Evolutionary conservation across 2,329 filamentous ascomycete genomes (phyloP), one percentile per base, ranked within the genome.

Genomic region (Xylaria sp.): DNA sequence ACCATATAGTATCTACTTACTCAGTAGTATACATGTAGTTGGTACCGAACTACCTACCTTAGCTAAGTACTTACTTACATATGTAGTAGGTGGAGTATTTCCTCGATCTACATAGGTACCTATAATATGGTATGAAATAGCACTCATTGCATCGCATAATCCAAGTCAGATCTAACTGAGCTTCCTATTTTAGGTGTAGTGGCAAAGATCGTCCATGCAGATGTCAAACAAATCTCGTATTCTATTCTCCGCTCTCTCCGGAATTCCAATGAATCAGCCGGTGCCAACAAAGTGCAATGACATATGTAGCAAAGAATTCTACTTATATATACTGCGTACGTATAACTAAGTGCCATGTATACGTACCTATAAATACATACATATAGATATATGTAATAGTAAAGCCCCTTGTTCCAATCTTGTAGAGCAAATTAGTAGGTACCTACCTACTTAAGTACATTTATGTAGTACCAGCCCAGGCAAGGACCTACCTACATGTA

Each of bases 151-250:
- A 49, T 29, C 45, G 25, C 27, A 33, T 33, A 51, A n/a, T 20
- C 15, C 33, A 55, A 17, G 51, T 38, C 20, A 6, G 51, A 42
- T n/a, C 17, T 17, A 11, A 42, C 2, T n/a, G n/a, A 55, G 29
- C 33, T 55, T 39, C 51, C n/a, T 55, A 33, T 55, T 55, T 42
- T 36, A 39, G 51, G 51, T n/a, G 36, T 55, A 55, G 51, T 42
- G 44, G 56, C 44, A 39, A 42, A 45, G 5, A 11, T 20, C 5
- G 9, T 17, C 47, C 13, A 33, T 39, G 39, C 39, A 44, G 25
- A 29, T 62, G 39, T 55, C 38, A 29, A 42, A 29, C 25, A 31
- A n/a, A 62, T 20, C 61, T 63, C 61, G 61, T 63, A 63, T 63
- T 63, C 42, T 50, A 11, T 9, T 49, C 60, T 33, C 51, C 60